Evolutionary conservation across 106 monocot species (phyloP), one percentile per base, ranked within the genome.

Genomic region (Cymbidium sinense): DNA sequence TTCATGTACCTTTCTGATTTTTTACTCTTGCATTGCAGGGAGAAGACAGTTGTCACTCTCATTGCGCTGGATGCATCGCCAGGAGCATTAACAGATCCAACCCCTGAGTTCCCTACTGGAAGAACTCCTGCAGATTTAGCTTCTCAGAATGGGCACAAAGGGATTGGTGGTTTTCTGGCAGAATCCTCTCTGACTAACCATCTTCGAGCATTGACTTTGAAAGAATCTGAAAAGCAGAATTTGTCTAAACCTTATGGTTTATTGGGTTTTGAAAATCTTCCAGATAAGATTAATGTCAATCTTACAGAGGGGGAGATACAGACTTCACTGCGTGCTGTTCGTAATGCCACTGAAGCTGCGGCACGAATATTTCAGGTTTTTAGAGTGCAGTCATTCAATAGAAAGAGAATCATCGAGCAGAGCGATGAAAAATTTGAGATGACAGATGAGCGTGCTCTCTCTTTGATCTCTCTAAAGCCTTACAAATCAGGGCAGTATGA

Each of bases 71-170:
- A 87, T 83, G 94, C 92, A 34, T 83, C 79, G 34, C 71, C 94
- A 78, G 98, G 98, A 73, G 72, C 80, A 64, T 70, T 94, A 43
- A 99, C 92, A 55, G 98, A 99, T 80, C 94, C 98, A 70, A 89
- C 92, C 55, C 88, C 85, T 61, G 83, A 90, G 77, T 90, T 86
- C 55, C 87, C 88, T 74, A 82, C 86, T 72, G 94, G 98, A 82
- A 94, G 94, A 87, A 94, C 98, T 67, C 88, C 98, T 28, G 91
- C 98, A 74, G 98, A 99, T 87, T 82, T 99, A 84, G 98, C 94
- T 81, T 92, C 94, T 30, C 73, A 51, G 75, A 99, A 94, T 88
- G 92, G 92, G 2, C 94, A 99, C 87, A 99, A 94, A 76, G 94
- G 98, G 39, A 94, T 99, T 83, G 92, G 92, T 54, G 98, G 98